Evolutionary conservation across 169 alveolate species (phyloP).

Genomic region (Plasmodium gonderi): DNA sequence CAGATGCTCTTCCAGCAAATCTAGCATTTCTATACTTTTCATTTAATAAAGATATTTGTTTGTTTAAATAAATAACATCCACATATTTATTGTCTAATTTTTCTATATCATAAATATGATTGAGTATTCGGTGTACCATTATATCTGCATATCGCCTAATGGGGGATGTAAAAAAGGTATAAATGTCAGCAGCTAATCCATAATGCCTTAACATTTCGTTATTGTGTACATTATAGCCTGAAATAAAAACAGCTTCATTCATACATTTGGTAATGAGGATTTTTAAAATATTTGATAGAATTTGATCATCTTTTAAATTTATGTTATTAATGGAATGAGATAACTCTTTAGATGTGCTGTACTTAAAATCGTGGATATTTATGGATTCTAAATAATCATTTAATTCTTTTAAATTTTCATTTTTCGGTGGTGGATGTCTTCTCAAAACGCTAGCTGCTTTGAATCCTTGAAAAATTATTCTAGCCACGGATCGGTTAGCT

Average conservation of each 20-base stretch:
- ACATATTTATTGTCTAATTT: constrained; percentile 71
- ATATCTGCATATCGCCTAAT: constrained; percentile 99
- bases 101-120: constrained; percentile 81
- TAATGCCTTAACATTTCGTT: constrained; percentile 87
- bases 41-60: constrained; percentile 37
- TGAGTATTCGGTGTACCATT: constrained; percentile 95
- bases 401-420: constrained; percentile 93
- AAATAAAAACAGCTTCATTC: constrained; percentile 94
- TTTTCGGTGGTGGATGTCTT: constrained; percentile 96
- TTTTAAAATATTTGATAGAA: constrained; percentile 91
- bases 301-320: constrained; percentile 86
- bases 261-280: constrained; percentile 95
- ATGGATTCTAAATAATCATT: constrained; percentile 86
- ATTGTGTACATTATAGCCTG: constrained; percentile 72
- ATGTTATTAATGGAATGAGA: constrained; percentile 91
- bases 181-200: constrained; percentile 98
- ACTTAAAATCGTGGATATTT: constrained; percentile 85
- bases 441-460: constrained; percentile 94
- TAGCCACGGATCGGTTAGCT: constrained; percentile 98
- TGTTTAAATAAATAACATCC: constrained; percentile 64
- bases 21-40: constrained; percentile 72
- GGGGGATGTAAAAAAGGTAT: constrained; percentile 99
- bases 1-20: constrained; percentile 75
- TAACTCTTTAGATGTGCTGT: constrained; percentile 90
- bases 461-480: constrained; percentile 87